A percentile compares a stretch with the other conserved stretches of the same genome.
phyloP scores from a whole-genome alignment of 2,329 filamentous ascomycete genomes.

The Colletotrichum sp. region DNA sequence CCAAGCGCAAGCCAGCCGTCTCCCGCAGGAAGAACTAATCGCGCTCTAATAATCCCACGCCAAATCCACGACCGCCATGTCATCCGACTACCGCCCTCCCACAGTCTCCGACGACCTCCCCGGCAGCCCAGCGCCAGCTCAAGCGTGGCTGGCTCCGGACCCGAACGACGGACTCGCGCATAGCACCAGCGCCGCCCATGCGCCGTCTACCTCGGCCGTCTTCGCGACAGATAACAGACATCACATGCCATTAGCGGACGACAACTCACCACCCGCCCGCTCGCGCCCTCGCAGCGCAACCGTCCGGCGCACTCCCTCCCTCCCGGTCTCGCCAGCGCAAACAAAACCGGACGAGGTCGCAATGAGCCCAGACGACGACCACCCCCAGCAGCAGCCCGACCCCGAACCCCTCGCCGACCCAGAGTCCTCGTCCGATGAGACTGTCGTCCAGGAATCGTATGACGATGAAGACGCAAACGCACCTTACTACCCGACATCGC shows the following conservation, averaged over 20 bases:
- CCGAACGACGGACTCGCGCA: neutral
- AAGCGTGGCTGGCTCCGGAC: slow-evolving; percentile 4
- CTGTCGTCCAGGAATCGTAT: neutral
- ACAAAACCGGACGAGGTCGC: neutral
- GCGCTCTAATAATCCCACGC: neutral
- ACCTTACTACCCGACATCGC: slow-evolving; percentile 27
- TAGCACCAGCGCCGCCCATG: neutral
- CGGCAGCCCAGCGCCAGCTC: neutral
- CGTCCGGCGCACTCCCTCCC: slow-evolving; percentile 9
- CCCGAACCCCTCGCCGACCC: neutral
- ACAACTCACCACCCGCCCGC: slow-evolving; percentile 10
- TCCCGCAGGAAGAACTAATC: neutral
- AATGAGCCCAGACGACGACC: neutral
- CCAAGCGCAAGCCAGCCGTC: neutral
- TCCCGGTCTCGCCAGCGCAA: neutral
- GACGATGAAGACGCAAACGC: neutral
- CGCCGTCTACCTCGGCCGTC: neutral
- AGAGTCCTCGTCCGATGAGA: slow-evolving; percentile 14
- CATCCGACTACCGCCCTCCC: slow-evolving; percentile 1
- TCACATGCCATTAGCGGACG: slow-evolving; percentile 11
- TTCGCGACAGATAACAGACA: neutral
- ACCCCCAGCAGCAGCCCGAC: neutral
- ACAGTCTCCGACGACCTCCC: neutral
- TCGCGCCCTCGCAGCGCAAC: slow-evolving; percentile 15
- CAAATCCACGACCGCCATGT: neutral